Evolutionary conservation across 202 grass and related monocot species (phyloP), one percentile per base, ranked within the genome.

Genomic region (Zizania palustris): DNA sequence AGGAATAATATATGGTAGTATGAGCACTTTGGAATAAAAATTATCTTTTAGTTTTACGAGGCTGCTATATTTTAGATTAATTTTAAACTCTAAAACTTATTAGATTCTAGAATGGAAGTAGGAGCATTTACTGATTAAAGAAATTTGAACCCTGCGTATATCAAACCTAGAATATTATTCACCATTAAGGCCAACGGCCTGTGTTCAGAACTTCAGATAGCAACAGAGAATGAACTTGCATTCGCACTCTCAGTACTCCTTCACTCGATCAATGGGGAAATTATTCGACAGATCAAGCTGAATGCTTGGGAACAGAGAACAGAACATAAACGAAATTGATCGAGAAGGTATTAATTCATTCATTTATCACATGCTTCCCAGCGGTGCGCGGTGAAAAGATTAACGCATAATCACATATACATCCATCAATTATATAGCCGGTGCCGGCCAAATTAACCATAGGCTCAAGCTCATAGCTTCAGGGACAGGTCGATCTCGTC

Each of bases 401-500:
- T 28, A 28, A 28, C 28, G 2, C 28, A 28, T 28, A 28, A 28
- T 28, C 28, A 75, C n/a, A 75, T 51, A 75, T 51, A 15, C 56
- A 60, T 60, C 48, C 19, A 53, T 20, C 9, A 9, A 9, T 18
- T 0, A 55, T 55, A 54, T 5, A n/a, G 49, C n/a, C 51, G 51
- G 51, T 4, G 51, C 51, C n/a, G 51, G 19, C n/a, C 6, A 55
- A 55, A 41, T 6, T 61, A 59, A 71, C 35, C 28, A 28, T 28
- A 28, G 28, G 28, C 28, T 28, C 2, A 28, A 41, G 45, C 55
- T 91, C 89, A 91, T 71, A 91, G 63, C 69, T 82, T 91, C 11
- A 91, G 79, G 28, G 89, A 91, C 50, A 91, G 78, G 55, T 92
- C 86, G 42, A 89, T 84, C 54, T 88, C 90, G 34, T 83, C 83